A percentile compares a stretch with the other conserved stretches of the same genome.
Conservation (phyloP, 1,284 basidiomycete species). For the Ustilago bromivora region DNA sequence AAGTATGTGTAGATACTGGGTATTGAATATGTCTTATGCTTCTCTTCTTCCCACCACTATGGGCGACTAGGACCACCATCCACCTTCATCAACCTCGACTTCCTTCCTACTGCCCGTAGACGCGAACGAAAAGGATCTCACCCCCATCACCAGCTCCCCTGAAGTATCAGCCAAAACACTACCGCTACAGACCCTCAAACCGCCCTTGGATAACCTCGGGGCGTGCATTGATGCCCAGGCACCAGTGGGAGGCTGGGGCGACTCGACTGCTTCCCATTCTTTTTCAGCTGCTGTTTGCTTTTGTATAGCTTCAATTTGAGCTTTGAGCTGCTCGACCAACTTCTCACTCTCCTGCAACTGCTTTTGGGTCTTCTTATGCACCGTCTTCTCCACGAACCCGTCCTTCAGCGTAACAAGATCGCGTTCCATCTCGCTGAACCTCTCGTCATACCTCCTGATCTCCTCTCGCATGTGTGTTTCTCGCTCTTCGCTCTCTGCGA, state of each 20-base stretch:
- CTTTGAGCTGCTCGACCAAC: conserved; percentile 41
- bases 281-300: background rate
- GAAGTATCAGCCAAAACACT: background rate
- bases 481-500: conserved; percentile 35
- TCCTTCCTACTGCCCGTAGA: conserved; percentile 22
- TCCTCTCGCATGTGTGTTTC: conserved; percentile 29
- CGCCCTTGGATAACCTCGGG: conserved; percentile 2
- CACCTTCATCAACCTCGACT: conserved; percentile 46
- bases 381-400: conserved; percentile 36
- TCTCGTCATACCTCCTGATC: conserved; percentile 39
- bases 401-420: conserved; percentile 56
- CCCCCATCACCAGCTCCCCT: background rate
- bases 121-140: conserved; percentile 26
- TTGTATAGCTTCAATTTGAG: conserved; percentile 12
- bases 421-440: conserved; percentile 50
- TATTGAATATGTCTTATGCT: conserved; percentile 4
- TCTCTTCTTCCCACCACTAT: background rate
- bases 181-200: background rate
- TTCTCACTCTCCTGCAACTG: conserved; percentile 35
- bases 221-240: conserved; percentile 52
- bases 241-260: background rate
- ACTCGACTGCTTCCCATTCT: conserved; percentile 32
- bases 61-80: conserved; percentile 42
- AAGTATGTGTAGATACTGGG: conserved; percentile 1
- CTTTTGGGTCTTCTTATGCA: conserved; percentile 20